A percentile compares a stretch with the other conserved stretches of the same genome.
Evolutionary conservation across 805 yeast genomes (phyloP).

Genomic region (Hanseniaspora singularis): DNA sequence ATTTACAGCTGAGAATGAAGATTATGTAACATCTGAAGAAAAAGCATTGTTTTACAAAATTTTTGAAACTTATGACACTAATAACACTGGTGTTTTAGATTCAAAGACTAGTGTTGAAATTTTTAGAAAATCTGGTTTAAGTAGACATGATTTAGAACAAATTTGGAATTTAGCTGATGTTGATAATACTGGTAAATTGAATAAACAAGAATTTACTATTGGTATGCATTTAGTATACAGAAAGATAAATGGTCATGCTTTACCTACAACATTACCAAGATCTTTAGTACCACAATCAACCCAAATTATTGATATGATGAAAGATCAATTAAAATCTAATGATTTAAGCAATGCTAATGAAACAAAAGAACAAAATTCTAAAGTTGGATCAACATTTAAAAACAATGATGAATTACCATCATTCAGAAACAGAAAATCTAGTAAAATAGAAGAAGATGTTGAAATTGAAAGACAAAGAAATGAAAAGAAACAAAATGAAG

Average conservation of each 20-base stretch:
- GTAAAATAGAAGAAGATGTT: slow-evolving; percentile 19
- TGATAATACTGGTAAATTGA: slow-evolving; percentile 68
- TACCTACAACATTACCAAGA: slow-evolving; percentile 74
- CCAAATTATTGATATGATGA: slow-evolving; percentile 59
- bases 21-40: slow-evolving; percentile 76
- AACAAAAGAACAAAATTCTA: slow-evolving; percentile 19
- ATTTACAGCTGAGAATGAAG: slow-evolving; percentile 33
- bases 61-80: slow-evolving; percentile 75
- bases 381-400: slow-evolving; percentile 42
- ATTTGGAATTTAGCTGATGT: slow-evolving; percentile 87
- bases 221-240: slow-evolving; percentile 96
- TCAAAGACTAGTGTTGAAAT: slow-evolving; percentile 76
- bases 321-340: slow-evolving; percentile 34
- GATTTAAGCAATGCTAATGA: slow-evolving; percentile 15
- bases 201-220: slow-evolving; percentile 83
- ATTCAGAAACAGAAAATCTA: slow-evolving; percentile 47
- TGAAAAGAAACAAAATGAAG: slow-evolving; percentile 21
- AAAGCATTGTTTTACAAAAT: slow-evolving; percentile 76
- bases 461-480: slow-evolving; percentile 16
- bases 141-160: slow-evolving; percentile 71
- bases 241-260: slow-evolving; percentile 73
- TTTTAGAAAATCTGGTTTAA: slow-evolving; percentile 81
- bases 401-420: slow-evolving; percentile 67
- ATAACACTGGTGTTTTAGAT: slow-evolving; percentile 54
- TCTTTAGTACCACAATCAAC: slow-evolving; percentile 82